These are phyloP conservation scores for Eucalyptus brandiana DNA, from an alignment of 345 rosid genomes.

Conservation along the genomic window DNA sequence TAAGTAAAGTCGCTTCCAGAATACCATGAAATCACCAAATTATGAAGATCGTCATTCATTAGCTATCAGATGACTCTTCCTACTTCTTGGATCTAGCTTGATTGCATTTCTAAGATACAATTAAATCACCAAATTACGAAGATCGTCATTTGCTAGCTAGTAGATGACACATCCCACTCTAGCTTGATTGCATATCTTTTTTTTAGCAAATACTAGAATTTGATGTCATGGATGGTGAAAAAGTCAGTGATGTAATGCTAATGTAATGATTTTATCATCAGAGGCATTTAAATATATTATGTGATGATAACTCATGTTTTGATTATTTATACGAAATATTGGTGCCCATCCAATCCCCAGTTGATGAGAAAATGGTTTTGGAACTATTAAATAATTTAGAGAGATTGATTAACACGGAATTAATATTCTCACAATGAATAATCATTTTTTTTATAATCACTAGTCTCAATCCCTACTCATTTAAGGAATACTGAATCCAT, in stretches of 20 bases:
- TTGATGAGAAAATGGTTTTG: background rate
- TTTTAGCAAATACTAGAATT: background rate
- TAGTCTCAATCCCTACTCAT: background rate
- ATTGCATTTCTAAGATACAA: background rate
- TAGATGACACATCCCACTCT: background rate
- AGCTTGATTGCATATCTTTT: background rate
- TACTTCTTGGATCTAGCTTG: background rate
- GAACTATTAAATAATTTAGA: background rate
- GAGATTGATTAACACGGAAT: background rate
- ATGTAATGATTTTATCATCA: background rate
- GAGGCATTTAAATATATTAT: background rate
- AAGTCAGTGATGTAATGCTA: background rate
- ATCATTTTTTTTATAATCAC: background rate
- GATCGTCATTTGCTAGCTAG: too few relatives aligned
- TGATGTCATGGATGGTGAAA: background rate
- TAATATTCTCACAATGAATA: background rate
- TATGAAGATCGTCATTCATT: too few relatives aligned
- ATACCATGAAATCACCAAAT: too few relatives aligned
- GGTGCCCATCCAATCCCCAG: background rate
- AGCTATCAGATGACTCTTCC: background rate
- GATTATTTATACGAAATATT: background rate
- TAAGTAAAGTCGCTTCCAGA: too few relatives aligned
- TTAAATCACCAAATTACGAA: too few relatives aligned
- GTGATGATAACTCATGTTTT: background rate
- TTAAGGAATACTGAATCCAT: background rate